Percentiles rank a stretch among this genome's conserved stretches.
These are phyloP conservation scores for Phytophthora palmivora DNA, from an alignment of 352 stramenopile species.

Conservation along the genomic window DNA sequence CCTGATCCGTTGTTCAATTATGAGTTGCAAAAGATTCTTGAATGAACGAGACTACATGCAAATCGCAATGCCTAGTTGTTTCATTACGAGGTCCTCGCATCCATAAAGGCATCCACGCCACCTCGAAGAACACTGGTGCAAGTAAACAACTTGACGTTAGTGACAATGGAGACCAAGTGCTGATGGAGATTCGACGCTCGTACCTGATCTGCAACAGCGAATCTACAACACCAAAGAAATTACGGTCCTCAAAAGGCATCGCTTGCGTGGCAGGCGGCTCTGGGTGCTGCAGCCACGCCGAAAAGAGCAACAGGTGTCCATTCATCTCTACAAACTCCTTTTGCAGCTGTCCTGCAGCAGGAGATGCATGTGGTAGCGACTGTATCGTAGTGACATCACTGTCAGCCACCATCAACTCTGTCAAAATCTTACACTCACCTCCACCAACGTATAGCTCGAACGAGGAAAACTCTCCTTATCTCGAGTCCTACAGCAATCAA, in stretches of 20 bases:
- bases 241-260: slow-evolving; percentile 66
- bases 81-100: slow-evolving; percentile 30
- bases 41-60: slow-evolving; percentile 20
- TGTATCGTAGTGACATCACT: slow-evolving; percentile 12
- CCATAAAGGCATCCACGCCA: slow-evolving; percentile 76
- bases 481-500: slow-evolving; percentile 49
- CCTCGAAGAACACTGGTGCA: slow-evolving; percentile 64
- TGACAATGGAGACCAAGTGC: slow-evolving; percentile 1
- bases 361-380: slow-evolving; percentile 50
- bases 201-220: slow-evolving; percentile 81
- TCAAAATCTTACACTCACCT: slow-evolving; percentile 35
- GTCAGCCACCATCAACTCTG: not conserved
- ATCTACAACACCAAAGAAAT: slow-evolving; percentile 78
- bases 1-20: slow-evolving; percentile 17
- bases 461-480: slow-evolving; percentile 85
- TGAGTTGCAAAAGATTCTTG: slow-evolving; percentile 24
- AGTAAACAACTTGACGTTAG: slow-evolving; percentile 16
- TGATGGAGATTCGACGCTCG: not conserved
- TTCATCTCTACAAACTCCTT: slow-evolving; percentile 54
- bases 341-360: slow-evolving; percentile 25
- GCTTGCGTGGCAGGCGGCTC: slow-evolving; percentile 75
- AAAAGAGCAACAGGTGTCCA: slow-evolving; percentile 73
- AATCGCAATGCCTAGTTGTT: slow-evolving; percentile 16
- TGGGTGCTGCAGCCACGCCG: slow-evolving; percentile 77
- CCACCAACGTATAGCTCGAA: slow-evolving; percentile 77